Evolutionary conservation across 805 yeast species (phyloP).

Genomic region (Saturnispora ahearnii): DNA sequence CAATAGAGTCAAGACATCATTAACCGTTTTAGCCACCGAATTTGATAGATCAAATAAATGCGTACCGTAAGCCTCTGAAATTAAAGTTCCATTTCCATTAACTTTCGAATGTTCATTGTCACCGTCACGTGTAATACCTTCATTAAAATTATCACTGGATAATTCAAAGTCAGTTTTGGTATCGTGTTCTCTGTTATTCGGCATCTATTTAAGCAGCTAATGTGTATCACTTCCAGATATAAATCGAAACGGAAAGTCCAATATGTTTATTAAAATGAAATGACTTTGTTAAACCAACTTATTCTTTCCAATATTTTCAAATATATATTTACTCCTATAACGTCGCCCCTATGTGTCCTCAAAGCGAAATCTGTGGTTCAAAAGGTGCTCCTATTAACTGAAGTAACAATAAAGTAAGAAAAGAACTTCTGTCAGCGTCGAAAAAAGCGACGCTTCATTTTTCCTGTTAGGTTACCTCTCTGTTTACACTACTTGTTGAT

Average conservation of each 20-base stretch:
- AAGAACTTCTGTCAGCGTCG: conserved; percentile 1
- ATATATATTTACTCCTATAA: too few species aligned
- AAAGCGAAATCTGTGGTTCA: neutral
- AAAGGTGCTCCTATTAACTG: neutral
- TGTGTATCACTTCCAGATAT: neutral
- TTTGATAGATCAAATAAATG: conserved; percentile 8
- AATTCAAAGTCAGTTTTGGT: neutral
- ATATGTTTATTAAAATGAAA: neutral
- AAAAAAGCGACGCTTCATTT: conserved; percentile 6
- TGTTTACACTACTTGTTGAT: neutral
- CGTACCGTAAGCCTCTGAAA: neutral
- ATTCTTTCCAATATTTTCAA: too few species aligned
- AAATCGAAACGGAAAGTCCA: neutral
- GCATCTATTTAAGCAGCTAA: neutral
- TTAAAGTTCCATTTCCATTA: neutral
- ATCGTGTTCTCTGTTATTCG: neutral
- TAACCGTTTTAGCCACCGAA: conserved; percentile 1
- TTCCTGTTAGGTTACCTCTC: neutral
- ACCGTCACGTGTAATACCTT: neutral
- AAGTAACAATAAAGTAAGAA: neutral
- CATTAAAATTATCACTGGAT: neutral
- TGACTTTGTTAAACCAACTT: too few species aligned
- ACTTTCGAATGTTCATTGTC: neutral
- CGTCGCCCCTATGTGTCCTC: neutral
- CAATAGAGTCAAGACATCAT: conserved; percentile 5